Evolutionary conservation across 345 rosid genomes (phyloP).

Genomic region (Iberis pinnata): DNA sequence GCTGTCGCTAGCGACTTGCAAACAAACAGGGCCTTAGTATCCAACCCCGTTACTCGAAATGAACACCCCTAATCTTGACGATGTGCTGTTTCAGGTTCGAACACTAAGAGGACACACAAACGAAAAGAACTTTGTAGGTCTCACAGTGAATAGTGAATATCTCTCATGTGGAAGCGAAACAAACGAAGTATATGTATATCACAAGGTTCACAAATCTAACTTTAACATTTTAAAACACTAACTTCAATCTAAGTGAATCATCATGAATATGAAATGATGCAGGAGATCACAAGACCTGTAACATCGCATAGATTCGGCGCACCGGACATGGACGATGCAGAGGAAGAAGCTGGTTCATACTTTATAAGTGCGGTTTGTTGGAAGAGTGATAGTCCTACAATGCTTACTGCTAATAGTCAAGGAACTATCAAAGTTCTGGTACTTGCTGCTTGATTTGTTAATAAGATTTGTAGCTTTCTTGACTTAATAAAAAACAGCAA

Average conservation of each 20-base stretch:
- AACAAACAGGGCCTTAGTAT: no score
- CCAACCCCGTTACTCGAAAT: no score
- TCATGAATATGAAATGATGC: slow-evolving; percentile 12
- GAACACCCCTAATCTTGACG: slow-evolving; percentile 12
- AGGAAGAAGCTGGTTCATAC: slow-evolving; percentile 77
- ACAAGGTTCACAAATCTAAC: slow-evolving; percentile 49
- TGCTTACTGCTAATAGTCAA: slow-evolving; percentile 92
- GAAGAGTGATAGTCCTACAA: slow-evolving; percentile 94
- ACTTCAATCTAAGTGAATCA: no score
- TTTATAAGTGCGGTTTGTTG: slow-evolving; percentile 97
- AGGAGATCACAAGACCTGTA: slow-evolving; percentile 85
- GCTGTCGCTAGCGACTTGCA: no score
- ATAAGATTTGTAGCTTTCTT: slow-evolving; percentile 1
- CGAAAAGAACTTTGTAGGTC: slow-evolving; percentile 95
- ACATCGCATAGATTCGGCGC: slow-evolving; percentile 86
- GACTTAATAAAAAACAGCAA: slow-evolving; percentile 15
- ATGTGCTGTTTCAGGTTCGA: slow-evolving; percentile 49
- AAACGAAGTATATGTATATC: slow-evolving; percentile 91
- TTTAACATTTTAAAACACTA: neutral
- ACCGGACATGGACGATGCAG: slow-evolving; percentile 74
- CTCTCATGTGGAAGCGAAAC: slow-evolving; percentile 96
- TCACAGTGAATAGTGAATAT: slow-evolving; percentile 72
- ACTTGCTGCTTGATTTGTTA: slow-evolving; percentile 54
- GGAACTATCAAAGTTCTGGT: slow-evolving; percentile 93
- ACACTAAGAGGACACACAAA: slow-evolving; percentile 89